Conservation (phyloP, 306 rosid genomes). For the Datisca glomerata region DNA sequence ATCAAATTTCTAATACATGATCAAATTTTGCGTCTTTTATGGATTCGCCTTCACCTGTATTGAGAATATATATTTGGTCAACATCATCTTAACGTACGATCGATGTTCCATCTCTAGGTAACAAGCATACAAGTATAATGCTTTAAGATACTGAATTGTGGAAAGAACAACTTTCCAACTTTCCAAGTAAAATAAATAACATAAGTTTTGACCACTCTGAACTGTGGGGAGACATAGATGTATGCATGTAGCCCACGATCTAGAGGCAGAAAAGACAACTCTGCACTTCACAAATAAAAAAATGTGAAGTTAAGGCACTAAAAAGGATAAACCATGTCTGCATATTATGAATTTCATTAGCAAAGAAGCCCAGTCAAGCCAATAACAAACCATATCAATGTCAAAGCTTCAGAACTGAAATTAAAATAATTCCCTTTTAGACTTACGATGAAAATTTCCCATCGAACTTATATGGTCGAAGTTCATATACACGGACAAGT, state of each 20-base stretch:
- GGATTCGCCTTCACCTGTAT: slow-evolving; percentile 85
- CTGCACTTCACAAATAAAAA: no score
- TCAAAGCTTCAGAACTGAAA: background rate
- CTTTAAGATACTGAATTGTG: background rate
- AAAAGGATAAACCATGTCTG: no score
- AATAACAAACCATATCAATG: no score
- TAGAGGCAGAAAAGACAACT: no score
- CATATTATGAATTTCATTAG: no score
- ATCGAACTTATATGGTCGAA: slow-evolving; percentile 61
- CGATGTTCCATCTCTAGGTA: slow-evolving; percentile 79
- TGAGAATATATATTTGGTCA: slow-evolving; percentile 77
- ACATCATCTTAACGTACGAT: slow-evolving; percentile 83
- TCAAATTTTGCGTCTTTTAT: slow-evolving; percentile 79
- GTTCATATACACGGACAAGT: slow-evolving; percentile 53
- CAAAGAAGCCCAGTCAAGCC: no score
- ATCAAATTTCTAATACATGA: slow-evolving; percentile 31
- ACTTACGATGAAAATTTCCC: slow-evolving; percentile 93
- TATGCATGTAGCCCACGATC: no score
- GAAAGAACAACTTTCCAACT: slow-evolving; percentile 1
- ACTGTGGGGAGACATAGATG: no score
- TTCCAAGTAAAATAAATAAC: no score
- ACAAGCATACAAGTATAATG: background rate
- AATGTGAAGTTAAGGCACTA: no score
- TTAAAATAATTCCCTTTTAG: background rate
- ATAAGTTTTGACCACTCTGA: no score